These are phyloP conservation scores for Candida montana DNA, from an alignment of 805 yeast species.

Conservation along the genomic window DNA sequence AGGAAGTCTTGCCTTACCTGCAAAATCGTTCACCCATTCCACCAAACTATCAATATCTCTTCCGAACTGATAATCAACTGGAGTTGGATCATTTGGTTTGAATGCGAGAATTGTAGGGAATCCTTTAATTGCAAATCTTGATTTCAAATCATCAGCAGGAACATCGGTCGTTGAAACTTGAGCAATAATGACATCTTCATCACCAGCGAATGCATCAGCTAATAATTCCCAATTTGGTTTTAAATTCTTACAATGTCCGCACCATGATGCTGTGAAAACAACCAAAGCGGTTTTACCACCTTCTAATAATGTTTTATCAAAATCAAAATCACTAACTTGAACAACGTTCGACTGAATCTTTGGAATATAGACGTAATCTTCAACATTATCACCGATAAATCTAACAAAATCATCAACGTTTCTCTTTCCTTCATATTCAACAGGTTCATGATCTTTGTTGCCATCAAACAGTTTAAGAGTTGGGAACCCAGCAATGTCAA, in stretches of 20 bases:
- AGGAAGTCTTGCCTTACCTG: slow-evolving; percentile 30
- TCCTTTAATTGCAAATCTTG: slow-evolving; percentile 35
- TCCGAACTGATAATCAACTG: slow-evolving; percentile 27
- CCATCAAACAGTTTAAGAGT: slow-evolving; percentile 84
- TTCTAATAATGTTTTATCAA: slow-evolving; percentile 31
- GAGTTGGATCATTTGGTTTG: slow-evolving; percentile 31
- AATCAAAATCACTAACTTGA: slow-evolving; percentile 26
- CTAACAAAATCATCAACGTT: slow-evolving; percentile 60
- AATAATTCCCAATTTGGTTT: slow-evolving; percentile 43
- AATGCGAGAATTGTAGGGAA: slow-evolving; percentile 50
- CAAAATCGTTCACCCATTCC: slow-evolving; percentile 42
- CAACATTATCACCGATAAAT: slow-evolving; percentile 50
- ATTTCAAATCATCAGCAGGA: slow-evolving; percentile 37
- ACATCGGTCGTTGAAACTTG: slow-evolving; percentile 40
- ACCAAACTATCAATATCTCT: slow-evolving; percentile 48
- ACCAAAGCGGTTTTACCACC: slow-evolving; percentile 23
- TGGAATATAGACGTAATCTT: slow-evolving; percentile 26
- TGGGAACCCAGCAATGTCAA: slow-evolving; percentile 85
- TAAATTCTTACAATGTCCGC: slow-evolving; percentile 46
- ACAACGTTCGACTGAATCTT: slow-evolving; percentile 19
- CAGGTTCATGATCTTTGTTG: slow-evolving; percentile 49
- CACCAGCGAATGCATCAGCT: slow-evolving; percentile 36
- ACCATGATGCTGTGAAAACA: slow-evolving; percentile 49
- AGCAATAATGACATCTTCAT: slow-evolving; percentile 35
- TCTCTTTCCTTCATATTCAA: slow-evolving; percentile 65